Evolutionary conservation across 1,284 basidiomycete species (phyloP).

Genomic region (Pascua sp.): DNA sequence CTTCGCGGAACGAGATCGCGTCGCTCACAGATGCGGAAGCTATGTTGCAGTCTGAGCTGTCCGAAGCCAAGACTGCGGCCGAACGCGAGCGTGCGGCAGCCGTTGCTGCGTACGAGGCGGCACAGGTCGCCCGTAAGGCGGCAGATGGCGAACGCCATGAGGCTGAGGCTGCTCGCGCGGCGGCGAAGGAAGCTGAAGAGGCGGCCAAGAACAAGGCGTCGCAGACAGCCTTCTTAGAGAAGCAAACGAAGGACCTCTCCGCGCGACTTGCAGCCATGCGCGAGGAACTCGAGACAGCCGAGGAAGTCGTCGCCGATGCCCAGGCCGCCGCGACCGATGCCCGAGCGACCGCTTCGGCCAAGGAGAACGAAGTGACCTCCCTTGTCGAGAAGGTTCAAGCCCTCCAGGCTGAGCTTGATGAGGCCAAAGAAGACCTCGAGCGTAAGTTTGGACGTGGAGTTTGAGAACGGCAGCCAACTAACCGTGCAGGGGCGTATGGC

Average conservation of each 20-base stretch:
- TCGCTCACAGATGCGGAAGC: neutral
- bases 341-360: neutral
- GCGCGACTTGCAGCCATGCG: neutral
- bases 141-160: neutral
- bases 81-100: neutral
- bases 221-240: slow-evolving; percentile 1
- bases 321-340: neutral
- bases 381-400: slow-evolving; percentile 31
- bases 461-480: neutral
- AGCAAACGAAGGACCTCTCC: slow-evolving; percentile 4
- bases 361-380: neutral
- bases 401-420: slow-evolving; percentile 22
- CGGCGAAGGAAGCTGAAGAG: no score
- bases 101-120: no score
- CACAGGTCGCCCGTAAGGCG: neutral
- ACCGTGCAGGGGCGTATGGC: slow-evolving; percentile 2
- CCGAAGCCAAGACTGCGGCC: neutral
- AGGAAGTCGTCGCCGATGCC: neutral
- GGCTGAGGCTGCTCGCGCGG: neutral
- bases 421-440: slow-evolving; percentile 14
- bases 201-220: no score
- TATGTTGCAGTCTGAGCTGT: neutral
- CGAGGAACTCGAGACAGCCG: slow-evolving; percentile 4
- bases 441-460: neutral
- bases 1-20: neutral